Evolutionary conservation across 2,329 filamentous ascomycete species (phyloP).

Genomic region (Fusarium clavum): DNA sequence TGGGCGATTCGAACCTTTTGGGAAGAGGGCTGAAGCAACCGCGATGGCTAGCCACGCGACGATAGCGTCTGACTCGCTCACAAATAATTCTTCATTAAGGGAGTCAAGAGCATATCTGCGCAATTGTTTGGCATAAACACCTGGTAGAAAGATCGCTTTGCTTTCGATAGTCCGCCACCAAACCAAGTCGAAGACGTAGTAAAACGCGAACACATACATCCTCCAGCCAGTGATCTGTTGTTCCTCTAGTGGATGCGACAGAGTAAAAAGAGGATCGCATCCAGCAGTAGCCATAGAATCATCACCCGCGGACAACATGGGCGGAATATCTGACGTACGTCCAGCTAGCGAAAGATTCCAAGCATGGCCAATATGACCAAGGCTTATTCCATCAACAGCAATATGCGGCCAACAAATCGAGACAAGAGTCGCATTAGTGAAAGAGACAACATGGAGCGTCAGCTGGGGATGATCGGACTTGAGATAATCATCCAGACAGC

Average conservation of each 20-base stretch:
- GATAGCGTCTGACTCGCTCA: constrained; percentile 13
- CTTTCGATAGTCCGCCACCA: constrained; percentile 11
- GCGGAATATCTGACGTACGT: background rate
- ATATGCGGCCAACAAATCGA: constrained; percentile 24
- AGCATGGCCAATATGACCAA: constrained; percentile 3
- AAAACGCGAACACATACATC: background rate
- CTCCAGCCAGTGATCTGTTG: constrained; percentile 5
- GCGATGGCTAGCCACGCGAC: constrained; percentile 5
- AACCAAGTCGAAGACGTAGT: background rate
- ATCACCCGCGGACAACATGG: constrained; percentile 4
- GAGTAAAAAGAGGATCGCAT: background rate
- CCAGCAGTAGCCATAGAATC: constrained; percentile 22
- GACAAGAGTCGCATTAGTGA: constrained; percentile 23
- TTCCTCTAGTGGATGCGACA: background rate
- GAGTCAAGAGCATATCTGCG: background rate
- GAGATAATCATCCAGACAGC: constrained; percentile 7
- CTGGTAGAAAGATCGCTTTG: constrained; percentile 6
- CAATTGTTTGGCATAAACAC: background rate
- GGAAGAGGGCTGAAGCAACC: background rate
- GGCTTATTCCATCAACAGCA: constrained; percentile 10
- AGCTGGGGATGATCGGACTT: constrained; percentile 16
- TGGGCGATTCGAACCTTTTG: background rate
- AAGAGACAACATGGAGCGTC: constrained; percentile 17
- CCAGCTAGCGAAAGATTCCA: constrained; percentile 19
- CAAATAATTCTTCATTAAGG: background rate